phyloP scores from a whole-genome alignment of 768 basidiomycete genomes.

The Mycena leptocephala region DNA sequence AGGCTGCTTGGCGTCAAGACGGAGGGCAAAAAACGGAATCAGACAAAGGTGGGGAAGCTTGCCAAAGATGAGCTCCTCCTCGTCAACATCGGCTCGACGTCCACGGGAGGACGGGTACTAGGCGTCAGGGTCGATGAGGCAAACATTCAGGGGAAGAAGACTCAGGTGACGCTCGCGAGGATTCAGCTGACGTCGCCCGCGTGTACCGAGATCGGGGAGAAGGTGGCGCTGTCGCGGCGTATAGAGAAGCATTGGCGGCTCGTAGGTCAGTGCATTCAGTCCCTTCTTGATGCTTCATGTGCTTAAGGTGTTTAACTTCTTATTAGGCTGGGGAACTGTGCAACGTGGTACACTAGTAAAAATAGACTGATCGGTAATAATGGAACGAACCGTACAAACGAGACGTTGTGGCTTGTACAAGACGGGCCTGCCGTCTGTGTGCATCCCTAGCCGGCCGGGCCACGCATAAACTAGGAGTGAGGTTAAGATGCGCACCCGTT shows the following conservation, averaged over 20 bases:
- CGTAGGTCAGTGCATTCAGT: slow-evolving; percentile 83
- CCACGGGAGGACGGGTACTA: slow-evolving; percentile 95
- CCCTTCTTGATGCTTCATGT: too few species aligned
- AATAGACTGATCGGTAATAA: too few species aligned
- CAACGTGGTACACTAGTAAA: too few species aligned
- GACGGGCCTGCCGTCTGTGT: too few species aligned
- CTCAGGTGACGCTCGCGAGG: slow-evolving; percentile 72
- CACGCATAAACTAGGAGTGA: too few species aligned
- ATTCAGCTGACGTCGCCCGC: slow-evolving; percentile 95
- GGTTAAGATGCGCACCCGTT: too few species aligned
- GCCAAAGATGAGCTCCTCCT: slow-evolving; percentile 92
- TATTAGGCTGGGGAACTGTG: too few species aligned
- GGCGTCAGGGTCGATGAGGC: slow-evolving; percentile 88
- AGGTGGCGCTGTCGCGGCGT: slow-evolving; percentile 93
- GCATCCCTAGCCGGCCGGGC: too few species aligned
- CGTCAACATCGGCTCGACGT: slow-evolving; percentile 98
- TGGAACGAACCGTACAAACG: too few species aligned
- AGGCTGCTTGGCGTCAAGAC: slow-evolving; percentile 96
- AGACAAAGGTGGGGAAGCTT: slow-evolving; percentile 95
- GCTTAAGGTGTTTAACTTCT: too few species aligned
- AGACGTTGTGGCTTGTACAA: too few species aligned
- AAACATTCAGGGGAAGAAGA: neutral
- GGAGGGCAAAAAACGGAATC: slow-evolving; percentile 99
- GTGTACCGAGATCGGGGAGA: slow-evolving; percentile 97
- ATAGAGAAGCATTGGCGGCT: slow-evolving; percentile 99